Evolutionary conservation across 768 basidiomycete genomes (phyloP).

Genomic region (Cytidiella melzeri): DNA sequence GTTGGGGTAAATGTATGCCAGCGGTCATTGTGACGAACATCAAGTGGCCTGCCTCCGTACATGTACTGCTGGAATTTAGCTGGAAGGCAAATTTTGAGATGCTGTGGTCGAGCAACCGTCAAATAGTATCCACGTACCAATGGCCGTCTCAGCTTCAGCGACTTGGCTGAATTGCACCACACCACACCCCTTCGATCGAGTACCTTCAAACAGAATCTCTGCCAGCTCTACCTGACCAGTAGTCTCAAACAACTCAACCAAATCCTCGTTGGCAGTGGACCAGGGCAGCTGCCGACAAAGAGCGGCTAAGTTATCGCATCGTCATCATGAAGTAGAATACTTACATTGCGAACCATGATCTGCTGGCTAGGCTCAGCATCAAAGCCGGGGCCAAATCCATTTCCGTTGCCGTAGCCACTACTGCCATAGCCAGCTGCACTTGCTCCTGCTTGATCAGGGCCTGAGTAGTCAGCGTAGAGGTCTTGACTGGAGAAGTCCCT

Average conservation of each 20-base stretch:
- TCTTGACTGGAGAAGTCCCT: conserved; percentile 85
- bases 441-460: conserved; percentile 59
- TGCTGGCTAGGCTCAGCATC: conserved; percentile 87
- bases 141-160: conserved; percentile 89
- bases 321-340: conserved; percentile 39
- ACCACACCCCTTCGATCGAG: conserved; percentile 90
- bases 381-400: conserved; percentile 36
- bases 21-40: conserved; percentile 92
- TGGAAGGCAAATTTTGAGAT: conserved; percentile 19
- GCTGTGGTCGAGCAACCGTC: not conserved
- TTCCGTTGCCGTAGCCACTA: conserved; percentile 31
- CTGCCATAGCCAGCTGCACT: conserved; percentile 30
- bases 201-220: conserved; percentile 90
- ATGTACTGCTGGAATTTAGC: conserved; percentile 95
- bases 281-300: conserved; percentile 69
- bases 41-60: conserved; percentile 91
- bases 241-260: conserved; percentile 97
- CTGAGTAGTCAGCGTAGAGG: conserved; percentile 88
- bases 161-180: conserved; percentile 92
- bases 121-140: conserved; percentile 44
- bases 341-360: conserved; percentile 96
- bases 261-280: conserved; percentile 98
- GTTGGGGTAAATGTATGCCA: conserved; percentile 91
- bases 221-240: conserved; percentile 93
- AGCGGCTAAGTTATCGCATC: too few relatives aligned